A percentile compares a stretch with the other conserved stretches of the same genome.
These are phyloP conservation scores for Pyrus bretschneideri DNA, from an alignment of 306 rosid genomes.

Conservation along the genomic window DNA sequence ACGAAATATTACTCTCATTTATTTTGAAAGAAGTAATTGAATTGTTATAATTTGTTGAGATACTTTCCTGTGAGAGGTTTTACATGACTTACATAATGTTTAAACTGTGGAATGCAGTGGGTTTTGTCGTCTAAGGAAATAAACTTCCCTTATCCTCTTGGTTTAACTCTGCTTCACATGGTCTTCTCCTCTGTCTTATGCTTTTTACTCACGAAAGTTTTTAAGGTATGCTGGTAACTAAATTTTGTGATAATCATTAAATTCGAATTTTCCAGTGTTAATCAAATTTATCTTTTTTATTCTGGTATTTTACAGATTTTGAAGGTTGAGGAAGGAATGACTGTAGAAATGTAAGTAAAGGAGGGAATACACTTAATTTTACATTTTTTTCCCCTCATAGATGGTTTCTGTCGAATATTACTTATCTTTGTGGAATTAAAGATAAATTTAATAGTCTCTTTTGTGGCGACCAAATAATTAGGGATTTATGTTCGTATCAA, in stretches of 20 bases:
- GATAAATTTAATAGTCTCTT: neutral
- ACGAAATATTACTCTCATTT: neutral
- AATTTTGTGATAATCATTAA: conserved; percentile 3
- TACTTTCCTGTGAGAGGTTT: neutral
- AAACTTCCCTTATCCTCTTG: conserved; percentile 96
- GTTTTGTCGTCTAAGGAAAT: conserved; percentile 95
- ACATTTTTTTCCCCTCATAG: conserved; percentile 9
- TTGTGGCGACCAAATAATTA: neutral
- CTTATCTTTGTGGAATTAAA: neutral
- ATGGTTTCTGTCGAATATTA: neutral
- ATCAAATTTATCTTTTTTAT: neutral
- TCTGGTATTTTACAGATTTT: conserved; percentile 50
- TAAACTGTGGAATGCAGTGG: conserved; percentile 62
- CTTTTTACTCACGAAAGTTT: conserved; percentile 70
- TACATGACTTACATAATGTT: conserved; percentile 22
- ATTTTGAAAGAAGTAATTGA: neutral
- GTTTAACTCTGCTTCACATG: conserved; percentile 96
- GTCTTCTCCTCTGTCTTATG: conserved; percentile 90
- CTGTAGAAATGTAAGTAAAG: conserved; percentile 75
- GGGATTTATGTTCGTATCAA: neutral
- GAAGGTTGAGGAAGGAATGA: conserved; percentile 98
- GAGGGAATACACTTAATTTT: neutral
- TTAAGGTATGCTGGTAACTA: conserved; percentile 52
- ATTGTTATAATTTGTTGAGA: neutral
- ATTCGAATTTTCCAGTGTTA: conserved; percentile 4